A percentile compares a stretch with the other conserved stretches of the same genome.
Conservation (phyloP, 2,329 filamentous ascomycete genomes). For the Trichoderma semiorbis region DNA sequence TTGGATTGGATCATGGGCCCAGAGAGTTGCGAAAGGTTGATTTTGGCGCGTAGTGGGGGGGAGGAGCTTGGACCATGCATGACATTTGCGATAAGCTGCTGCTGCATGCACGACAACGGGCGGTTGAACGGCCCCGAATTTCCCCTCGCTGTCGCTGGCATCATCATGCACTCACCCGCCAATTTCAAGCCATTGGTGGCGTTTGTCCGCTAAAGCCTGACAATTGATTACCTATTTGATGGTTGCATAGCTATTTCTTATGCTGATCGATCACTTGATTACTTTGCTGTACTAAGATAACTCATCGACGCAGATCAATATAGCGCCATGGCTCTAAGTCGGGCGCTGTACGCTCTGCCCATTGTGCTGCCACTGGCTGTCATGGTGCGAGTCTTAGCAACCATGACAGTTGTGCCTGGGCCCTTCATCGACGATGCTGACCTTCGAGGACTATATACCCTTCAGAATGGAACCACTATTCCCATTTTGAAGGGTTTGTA, state of each 20-base stretch:
- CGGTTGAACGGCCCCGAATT: neutral
- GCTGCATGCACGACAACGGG: neutral
- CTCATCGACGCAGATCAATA: neutral
- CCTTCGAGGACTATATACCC: neutral
- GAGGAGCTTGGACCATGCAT: conserved; percentile 19
- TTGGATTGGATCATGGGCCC: conserved; percentile 12
- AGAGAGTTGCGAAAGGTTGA: neutral
- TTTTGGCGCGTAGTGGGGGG: conserved; percentile 10
- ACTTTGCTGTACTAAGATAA: neutral
- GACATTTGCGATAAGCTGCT: conserved; percentile 10
- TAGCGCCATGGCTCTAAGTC: conserved; percentile 8
- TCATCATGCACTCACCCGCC: neutral
- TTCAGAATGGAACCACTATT: conserved; percentile 13
- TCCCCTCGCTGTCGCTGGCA: neutral
- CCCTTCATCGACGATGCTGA: neutral
- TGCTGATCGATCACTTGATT: neutral
- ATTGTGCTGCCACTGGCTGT: conserved; percentile 3
- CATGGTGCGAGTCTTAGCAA: conserved; percentile 4
- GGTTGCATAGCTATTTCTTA: neutral
- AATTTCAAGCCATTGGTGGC: neutral
- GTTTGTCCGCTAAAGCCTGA: neutral
- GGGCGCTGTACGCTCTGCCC: conserved; percentile 12
- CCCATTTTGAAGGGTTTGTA: conserved; percentile 24
- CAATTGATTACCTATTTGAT: neutral
- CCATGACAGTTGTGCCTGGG: neutral